Evolutionary conservation across 1,284 basidiomycete species (phyloP), one percentile per base, ranked within the genome.

Genomic region (Earliella scabrosa): DNA sequence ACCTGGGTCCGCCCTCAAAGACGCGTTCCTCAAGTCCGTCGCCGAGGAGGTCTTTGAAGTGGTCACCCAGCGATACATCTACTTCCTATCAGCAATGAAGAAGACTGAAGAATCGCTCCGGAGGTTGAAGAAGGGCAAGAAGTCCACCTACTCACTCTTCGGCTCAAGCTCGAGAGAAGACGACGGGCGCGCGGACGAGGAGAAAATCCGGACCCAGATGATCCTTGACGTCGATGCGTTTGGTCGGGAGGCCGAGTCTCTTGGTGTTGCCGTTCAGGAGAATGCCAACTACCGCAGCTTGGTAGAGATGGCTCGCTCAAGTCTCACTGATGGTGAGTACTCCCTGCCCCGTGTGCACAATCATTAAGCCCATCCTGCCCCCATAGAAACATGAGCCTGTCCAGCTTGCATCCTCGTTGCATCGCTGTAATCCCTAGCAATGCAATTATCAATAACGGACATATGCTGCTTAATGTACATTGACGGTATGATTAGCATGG

Each of bases 51-150:
- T 97, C 8, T 90, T 94, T 63, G 87, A 92, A 55, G 80, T 81
- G 52, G 87, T 95, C 34, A 84, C 87, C 13, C 81, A 83, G 60
- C 83, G 84, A 66, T 91, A 91, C 64, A 80, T 83, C 7, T 78
- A 78, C 54, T 85, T 92, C 65, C 77, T 97, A 24, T 80, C 85
- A 4, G 85, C 86, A 5, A 94, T 96, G 79, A 91, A 87, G 71
- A 96, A 96, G 76, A 92, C 92, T 1, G 93, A 97, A 66, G 93
- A 96, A 66, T 89, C 93, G 7, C 76, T 97, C 20, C 80, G 88
- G 21, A 83, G 91, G 40, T 80, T 96, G 63, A 93, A 94, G 67
- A 95, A 92, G 71, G 89, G 89, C 36, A 92, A 92, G 66, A 92
- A 90, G 64, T 76, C 85, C 0, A 80, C 88, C 0, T 92, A 94